These are phyloP conservation scores for Wickerhamomyces sp. DNA, from an alignment of 1,139 yeast species.

Conservation along the genomic window DNA sequence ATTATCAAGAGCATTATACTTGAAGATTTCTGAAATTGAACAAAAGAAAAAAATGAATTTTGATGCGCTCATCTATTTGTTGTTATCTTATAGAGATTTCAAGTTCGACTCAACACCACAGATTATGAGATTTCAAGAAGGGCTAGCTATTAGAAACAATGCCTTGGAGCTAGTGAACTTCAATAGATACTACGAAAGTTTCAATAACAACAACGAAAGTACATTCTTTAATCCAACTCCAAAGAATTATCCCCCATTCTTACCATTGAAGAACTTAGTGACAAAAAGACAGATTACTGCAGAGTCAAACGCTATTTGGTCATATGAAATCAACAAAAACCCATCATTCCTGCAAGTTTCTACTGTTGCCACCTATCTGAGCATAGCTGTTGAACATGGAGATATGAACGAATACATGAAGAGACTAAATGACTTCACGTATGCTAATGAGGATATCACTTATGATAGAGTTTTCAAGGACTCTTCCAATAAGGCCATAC, in stretches of 20 bases:
- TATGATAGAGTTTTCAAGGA: slow-evolving; percentile 6
- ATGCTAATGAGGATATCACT: slow-evolving; percentile 27
- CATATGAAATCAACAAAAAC: slow-evolving; percentile 39
- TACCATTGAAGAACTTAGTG: slow-evolving; percentile 49
- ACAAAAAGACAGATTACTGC: slow-evolving; percentile 46
- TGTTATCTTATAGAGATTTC: slow-evolving; percentile 52
- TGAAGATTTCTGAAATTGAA: slow-evolving; percentile 42
- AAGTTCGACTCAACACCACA: slow-evolving; percentile 33
- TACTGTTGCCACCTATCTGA: slow-evolving; percentile 47
- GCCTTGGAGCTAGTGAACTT: slow-evolving; percentile 35
- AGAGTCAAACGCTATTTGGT: slow-evolving; percentile 79
- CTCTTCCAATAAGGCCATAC: slow-evolving; percentile 1
- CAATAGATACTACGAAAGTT: slow-evolving; percentile 17
- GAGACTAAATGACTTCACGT: slow-evolving; percentile 46
- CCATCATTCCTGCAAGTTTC: slow-evolving; percentile 40
- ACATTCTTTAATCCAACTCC: slow-evolving; percentile 4
- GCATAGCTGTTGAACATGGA: slow-evolving; percentile 47
- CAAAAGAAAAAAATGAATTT: slow-evolving; percentile 25
- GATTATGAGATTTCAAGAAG: slow-evolving; percentile 39
- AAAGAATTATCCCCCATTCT: slow-evolving; percentile 49
- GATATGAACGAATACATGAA: slow-evolving; percentile 41
- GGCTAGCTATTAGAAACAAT: slow-evolving; percentile 42
- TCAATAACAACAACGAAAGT: slow-evolving; percentile 21
- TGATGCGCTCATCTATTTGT: slow-evolving; percentile 46
- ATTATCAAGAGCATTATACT: slow-evolving; percentile 67